phyloP scores from a whole-genome alignment of 2,329 filamentous ascomycete genomes.

The Cytospora paraplurivora region DNA sequence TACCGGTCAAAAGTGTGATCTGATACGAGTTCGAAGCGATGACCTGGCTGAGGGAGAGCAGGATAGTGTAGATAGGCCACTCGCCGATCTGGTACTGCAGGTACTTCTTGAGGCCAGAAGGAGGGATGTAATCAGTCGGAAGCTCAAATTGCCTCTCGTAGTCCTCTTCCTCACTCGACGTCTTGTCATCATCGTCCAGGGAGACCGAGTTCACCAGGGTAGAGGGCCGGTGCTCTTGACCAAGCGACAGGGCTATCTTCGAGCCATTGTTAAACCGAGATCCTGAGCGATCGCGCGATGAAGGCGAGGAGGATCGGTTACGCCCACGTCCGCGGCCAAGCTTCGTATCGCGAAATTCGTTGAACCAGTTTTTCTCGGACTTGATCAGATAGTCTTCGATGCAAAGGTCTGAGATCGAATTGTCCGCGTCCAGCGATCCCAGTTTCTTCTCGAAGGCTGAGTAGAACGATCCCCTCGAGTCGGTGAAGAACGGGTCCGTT shows the following conservation, averaged over 20 bases:
- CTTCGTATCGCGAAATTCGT: constrained; percentile 58
- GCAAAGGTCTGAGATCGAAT: constrained; percentile 60
- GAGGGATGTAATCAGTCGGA: constrained; percentile 52
- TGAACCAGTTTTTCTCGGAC: constrained; percentile 69
- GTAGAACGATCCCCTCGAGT: constrained; percentile 63
- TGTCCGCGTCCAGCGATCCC: constrained; percentile 53
- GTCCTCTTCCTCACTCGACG: constrained; percentile 25
- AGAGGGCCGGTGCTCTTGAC: constrained; percentile 10
- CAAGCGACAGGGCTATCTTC: constrained; percentile 26
- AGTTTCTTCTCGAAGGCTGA: constrained; percentile 60
- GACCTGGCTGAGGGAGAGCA: constrained; percentile 62
- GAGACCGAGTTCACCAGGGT: constrained; percentile 16
- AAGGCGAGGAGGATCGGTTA: constrained; percentile 6
- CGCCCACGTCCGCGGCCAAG: constrained; percentile 45
- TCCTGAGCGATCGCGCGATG: constrained; percentile 32
- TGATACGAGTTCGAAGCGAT: constrained; percentile 66
- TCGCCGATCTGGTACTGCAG: constrained; percentile 46
- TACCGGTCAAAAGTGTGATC: constrained; percentile 63
- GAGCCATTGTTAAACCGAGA: constrained; percentile 34
- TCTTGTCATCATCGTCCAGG: constrained; percentile 27
- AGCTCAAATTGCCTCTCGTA: constrained; percentile 28
- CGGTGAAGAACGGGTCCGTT: constrained; percentile 68
- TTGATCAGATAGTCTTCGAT: constrained; percentile 67
- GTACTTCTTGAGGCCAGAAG: constrained; percentile 56
- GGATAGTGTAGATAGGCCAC: constrained; percentile 62